Evolutionary conservation across 306 rosid species (phyloP).

Genomic region (Inga laurina): DNA sequence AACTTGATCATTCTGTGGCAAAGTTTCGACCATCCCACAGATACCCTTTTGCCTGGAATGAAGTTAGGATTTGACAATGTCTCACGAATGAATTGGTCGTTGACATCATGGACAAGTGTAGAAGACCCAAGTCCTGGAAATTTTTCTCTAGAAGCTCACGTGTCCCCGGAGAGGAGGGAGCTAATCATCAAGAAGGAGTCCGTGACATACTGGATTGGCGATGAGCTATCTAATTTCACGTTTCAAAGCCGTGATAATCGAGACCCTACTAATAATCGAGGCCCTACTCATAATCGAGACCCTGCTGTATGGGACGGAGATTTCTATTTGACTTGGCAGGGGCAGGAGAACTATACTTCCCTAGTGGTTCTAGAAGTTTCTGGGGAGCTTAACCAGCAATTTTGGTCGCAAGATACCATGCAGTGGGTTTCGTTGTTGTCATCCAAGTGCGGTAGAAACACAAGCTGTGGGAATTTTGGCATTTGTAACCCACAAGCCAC

Average conservation of each 20-base stretch:
- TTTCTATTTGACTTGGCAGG: neutral
- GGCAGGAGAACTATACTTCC: neutral
- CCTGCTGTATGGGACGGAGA: accelerated
- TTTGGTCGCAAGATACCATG: neutral
- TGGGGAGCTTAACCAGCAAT: constrained; percentile 28
- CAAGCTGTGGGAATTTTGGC: neutral
- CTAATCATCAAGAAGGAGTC: neutral
- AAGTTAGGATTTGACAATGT: neutral
- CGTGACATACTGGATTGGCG: constrained; percentile 7
- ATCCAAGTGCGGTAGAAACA: constrained; percentile 6
- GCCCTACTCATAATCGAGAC: no score
- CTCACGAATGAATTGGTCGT: neutral
- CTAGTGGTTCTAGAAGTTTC: constrained; percentile 25
- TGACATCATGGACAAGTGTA: constrained; percentile 9
- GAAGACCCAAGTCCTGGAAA: constrained; percentile 13
- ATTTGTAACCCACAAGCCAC: neutral
- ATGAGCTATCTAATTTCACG: neutral
- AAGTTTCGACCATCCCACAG: constrained; percentile 21
- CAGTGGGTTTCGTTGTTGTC: constrained; percentile 17
- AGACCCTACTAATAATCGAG: no score
- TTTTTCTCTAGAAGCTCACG: neutral
- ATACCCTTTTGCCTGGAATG: constrained; percentile 31
- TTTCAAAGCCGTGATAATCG: neutral
- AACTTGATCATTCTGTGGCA: constrained; percentile 26
- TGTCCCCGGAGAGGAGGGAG: neutral